A percentile compares a stretch with the other conserved stretches of the same genome.
These are phyloP conservation scores for Hibiscus tridactylites DNA, from an alignment of 345 rosid genomes.

Conservation along the genomic window DNA sequence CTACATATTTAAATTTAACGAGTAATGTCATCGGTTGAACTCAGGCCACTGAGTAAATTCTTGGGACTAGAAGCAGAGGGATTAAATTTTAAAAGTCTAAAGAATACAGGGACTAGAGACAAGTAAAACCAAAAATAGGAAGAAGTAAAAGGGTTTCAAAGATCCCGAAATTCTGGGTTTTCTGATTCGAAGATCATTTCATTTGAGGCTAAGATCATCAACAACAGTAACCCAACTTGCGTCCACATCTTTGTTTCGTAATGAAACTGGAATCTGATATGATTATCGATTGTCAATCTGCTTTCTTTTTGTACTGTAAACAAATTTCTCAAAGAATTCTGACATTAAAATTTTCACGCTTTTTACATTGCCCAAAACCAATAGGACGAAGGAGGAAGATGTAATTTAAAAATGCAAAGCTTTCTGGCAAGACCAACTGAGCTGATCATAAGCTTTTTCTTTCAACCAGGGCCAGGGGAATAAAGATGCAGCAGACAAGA, in stretches of 20 bases:
- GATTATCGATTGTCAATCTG: not conserved
- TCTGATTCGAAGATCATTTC: slow-evolving; percentile 4
- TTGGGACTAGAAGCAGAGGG: too few species aligned
- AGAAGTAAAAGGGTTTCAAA: not conserved
- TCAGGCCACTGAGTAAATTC: too few species aligned
- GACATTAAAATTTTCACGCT: not conserved
- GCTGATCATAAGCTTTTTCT: slow-evolving; percentile 4
- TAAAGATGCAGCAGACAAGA: slow-evolving; percentile 11
- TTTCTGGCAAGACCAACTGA: slow-evolving; percentile 5
- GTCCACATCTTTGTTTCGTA: not conserved
- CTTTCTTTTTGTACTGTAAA: not conserved
- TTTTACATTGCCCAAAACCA: not conserved
- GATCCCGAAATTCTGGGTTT: slow-evolving; percentile 6
- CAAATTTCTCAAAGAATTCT: not conserved
- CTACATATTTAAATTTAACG: too few species aligned
- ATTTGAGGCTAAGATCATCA: not conserved
- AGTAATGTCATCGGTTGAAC: too few species aligned
- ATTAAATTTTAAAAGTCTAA: too few species aligned
- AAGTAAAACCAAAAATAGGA: not conserved
- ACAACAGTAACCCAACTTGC: not conserved
- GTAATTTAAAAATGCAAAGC: slow-evolving; percentile 8
- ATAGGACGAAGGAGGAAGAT: not conserved
- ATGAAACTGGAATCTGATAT: not conserved
- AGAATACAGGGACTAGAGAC: too few species aligned
- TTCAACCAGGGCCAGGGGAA: not conserved